Evolutionary conservation across 2,329 filamentous ascomycete species (phyloP).

Genomic region (Aspergillus luchuensis): DNA sequence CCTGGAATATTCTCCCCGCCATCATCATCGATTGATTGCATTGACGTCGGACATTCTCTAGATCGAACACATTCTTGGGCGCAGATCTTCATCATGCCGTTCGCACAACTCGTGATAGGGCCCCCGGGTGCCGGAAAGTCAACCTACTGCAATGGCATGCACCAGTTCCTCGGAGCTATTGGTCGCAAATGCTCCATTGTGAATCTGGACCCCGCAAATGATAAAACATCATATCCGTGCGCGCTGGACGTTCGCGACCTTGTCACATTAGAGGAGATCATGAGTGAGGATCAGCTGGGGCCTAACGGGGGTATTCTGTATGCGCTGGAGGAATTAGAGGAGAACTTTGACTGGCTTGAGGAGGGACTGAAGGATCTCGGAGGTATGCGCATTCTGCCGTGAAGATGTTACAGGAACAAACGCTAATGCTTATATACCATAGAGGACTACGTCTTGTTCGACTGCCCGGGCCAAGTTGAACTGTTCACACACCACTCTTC

Average conservation of each 20-base stretch:
- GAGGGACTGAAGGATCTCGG: constrained; percentile 74
- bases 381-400: constrained; percentile 43
- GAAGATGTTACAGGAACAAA: background rate
- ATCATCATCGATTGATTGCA: constrained; percentile 8
- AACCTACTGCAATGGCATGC: constrained; percentile 98
- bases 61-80: background rate
- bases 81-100: constrained; percentile 51
- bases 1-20: constrained; percentile 30
- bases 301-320: constrained; percentile 93
- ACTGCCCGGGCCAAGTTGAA: constrained; percentile 96
- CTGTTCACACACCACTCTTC: constrained; percentile 95
- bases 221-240: constrained; percentile 82
- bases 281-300: constrained; percentile 85
- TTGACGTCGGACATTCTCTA: background rate
- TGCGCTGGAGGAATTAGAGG: constrained; percentile 90
- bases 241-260: constrained; percentile 88
- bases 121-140: constrained; percentile 95
- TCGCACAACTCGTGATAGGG: constrained; percentile 83
- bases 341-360: constrained; percentile 91
- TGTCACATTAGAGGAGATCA: constrained; percentile 89
- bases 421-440: constrained; percentile 6
- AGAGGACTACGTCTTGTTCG: constrained; percentile 92
- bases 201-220: constrained; percentile 96
- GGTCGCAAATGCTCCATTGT: constrained; percentile 92
- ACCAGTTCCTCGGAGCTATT: constrained; percentile 96